These are phyloP conservation scores for Cyclotella atomus DNA, from an alignment of 108 stramenopile genomes.

Conservation along the genomic window DNA sequence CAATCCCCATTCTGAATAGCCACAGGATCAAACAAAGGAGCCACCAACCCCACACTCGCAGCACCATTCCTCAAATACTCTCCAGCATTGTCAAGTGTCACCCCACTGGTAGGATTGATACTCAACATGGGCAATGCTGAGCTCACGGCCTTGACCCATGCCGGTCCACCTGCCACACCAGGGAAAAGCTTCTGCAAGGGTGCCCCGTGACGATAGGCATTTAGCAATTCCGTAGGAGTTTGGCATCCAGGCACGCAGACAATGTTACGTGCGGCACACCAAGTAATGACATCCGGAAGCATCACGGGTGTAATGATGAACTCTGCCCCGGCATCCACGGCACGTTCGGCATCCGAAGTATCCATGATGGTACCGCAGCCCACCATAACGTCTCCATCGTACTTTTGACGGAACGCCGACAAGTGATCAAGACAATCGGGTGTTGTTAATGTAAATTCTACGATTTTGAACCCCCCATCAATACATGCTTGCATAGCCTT, in stretches of 20 bases:
- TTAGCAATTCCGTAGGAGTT: conserved; percentile 82
- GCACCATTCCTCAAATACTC: conserved; percentile 77
- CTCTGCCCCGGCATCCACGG: conserved; percentile 81
- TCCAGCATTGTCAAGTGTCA: conserved; percentile 84
- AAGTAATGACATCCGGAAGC: conserved; percentile 83
- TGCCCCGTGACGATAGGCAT: conserved; percentile 77
- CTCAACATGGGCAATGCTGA: conserved; percentile 79
- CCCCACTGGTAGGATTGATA: conserved; percentile 87
- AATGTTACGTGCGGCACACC: conserved; percentile 80
- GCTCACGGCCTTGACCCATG: conserved; percentile 86
- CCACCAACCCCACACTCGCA: conserved; percentile 84
- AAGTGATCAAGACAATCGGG: conserved; percentile 82
- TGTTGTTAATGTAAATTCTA: conserved; percentile 87
- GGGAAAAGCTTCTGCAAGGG: conserved; percentile 90
- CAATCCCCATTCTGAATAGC: conserved; percentile 75
- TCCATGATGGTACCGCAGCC: conserved; percentile 88
- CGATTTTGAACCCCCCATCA: conserved; percentile 89
- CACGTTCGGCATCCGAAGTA: conserved; percentile 67
- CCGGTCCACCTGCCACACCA: conserved; percentile 82
- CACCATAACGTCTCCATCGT: conserved; percentile 88
- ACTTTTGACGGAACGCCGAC: conserved; percentile 72
- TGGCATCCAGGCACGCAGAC: conserved; percentile 87
- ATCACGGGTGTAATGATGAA: conserved; percentile 89
- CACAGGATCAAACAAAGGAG: conserved; percentile 80
- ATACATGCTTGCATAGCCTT: conserved; percentile 91